These are phyloP conservation scores for Micractinium sp. DNA, from an alignment of 139 green algal species.

Conservation along the genomic window DNA sequence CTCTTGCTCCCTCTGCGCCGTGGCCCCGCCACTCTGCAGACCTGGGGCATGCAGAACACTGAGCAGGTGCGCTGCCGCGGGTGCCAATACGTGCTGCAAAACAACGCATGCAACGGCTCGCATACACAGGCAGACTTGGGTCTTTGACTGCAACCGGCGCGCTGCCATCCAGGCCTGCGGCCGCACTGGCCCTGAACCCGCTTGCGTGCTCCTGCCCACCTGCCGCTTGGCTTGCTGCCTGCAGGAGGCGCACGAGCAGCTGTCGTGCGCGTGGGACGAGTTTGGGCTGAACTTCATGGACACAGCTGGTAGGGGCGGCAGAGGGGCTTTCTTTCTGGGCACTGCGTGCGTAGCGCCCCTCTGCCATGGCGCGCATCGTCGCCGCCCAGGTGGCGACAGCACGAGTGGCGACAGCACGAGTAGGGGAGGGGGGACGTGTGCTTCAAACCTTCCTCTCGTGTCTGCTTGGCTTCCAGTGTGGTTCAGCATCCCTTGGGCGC, in stretches of 20 bases:
- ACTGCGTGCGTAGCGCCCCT: no score
- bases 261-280: constrained; percentile 63
- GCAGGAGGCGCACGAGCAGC: constrained; percentile 65
- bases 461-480: no score
- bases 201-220: no score
- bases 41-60: constrained; percentile 83
- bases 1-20: no score
- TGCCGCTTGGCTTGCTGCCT: neutral
- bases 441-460: no score
- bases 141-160: neutral
- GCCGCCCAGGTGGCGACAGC: neutral
- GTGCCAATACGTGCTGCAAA: no score
- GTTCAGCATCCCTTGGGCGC: no score
- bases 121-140: neutral
- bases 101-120: no score
- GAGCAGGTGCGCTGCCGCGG: constrained; percentile 27
- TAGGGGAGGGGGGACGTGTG: neutral
- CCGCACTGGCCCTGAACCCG: no score
- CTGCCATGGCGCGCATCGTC: no score
- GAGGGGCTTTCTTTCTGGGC: no score
- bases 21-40: constrained; percentile 33
- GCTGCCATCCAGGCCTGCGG: no score
- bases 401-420: neutral
- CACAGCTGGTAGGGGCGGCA: constrained; percentile 61
- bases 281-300: constrained; percentile 92